Conservation (phyloP, 2,329 filamentous ascomycete species). For the Cladophialophora carrionii region DNA sequence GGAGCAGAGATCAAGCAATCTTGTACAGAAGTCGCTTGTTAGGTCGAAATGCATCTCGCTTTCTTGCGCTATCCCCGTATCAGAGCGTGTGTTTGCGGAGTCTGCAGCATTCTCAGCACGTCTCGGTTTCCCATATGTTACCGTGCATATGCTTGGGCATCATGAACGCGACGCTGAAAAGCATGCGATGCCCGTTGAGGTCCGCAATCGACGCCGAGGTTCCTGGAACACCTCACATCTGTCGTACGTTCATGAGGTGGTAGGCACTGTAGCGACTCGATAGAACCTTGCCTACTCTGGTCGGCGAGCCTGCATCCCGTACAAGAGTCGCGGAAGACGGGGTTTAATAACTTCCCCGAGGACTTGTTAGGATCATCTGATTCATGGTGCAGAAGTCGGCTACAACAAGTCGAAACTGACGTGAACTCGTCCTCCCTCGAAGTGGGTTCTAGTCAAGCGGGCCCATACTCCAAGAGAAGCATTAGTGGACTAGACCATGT, state of each 20-base stretch:
- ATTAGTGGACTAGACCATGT: neutral
- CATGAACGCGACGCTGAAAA: neutral
- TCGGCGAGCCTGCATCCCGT: neutral
- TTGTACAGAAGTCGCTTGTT: neutral
- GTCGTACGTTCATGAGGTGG: neutral
- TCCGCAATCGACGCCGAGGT: neutral
- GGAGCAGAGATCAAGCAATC: neutral
- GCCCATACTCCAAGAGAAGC: neutral
- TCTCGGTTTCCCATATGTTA: neutral
- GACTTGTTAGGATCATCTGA: neutral
- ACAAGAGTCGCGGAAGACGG: neutral
- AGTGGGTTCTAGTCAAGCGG: neutral
- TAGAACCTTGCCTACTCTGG: neutral
- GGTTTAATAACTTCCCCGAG: neutral
- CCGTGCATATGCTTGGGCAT: too few relatives aligned
- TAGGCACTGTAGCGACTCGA: neutral
- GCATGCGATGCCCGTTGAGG: neutral
- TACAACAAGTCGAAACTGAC: neutral
- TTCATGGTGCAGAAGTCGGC: neutral
- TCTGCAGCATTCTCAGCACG: neutral
- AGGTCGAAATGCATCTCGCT: neutral
- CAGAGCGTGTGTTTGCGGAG: neutral
- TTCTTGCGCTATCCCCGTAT: neutral
- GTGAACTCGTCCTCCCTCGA: neutral
- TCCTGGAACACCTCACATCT: neutral